phyloP scores from a whole-genome alignment of 139 green algal genomes.

The Yamagishiella unicocca region DNA sequence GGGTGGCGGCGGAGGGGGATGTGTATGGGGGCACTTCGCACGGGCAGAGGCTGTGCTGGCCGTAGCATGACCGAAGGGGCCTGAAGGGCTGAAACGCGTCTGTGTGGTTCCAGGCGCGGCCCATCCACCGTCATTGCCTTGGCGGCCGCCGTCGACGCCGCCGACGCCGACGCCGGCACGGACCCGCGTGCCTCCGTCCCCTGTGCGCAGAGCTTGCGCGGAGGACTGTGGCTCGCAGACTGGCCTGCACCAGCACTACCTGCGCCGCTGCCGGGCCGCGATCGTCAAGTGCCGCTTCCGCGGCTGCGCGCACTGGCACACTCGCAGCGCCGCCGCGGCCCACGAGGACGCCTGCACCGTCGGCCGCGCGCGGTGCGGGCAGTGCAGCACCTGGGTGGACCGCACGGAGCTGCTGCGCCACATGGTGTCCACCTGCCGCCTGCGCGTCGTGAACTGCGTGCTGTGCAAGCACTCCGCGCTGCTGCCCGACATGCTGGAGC shows the following conservation, averaged over 20 bases:
- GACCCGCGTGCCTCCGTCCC: neutral
- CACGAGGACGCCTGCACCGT: constrained; percentile 43
- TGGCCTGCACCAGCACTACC: constrained; percentile 34
- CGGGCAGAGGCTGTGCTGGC: no score
- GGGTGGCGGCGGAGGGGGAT: no score
- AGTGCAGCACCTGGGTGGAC: constrained; percentile 37
- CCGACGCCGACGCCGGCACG: no score
- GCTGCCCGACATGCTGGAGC: constrained; percentile 51
- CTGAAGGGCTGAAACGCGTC: no score
- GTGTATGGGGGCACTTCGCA: no score
- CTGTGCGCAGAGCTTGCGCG: neutral
- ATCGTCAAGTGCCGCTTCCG: constrained; percentile 47
- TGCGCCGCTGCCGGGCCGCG: constrained; percentile 12
- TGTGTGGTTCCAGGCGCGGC: no score
- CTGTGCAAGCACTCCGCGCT: constrained; percentile 32
- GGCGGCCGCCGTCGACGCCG: no score
- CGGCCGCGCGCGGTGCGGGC: constrained; percentile 10
- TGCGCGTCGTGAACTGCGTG: constrained; percentile 44
- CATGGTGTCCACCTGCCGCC: constrained; percentile 36
- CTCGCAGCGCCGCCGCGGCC: neutral
- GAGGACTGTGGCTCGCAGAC: constrained; percentile 16
- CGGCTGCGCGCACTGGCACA: constrained; percentile 35
- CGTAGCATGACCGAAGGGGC: no score
- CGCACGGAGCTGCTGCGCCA: constrained; percentile 28
- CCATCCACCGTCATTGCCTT: no score